Percentiles rank a stretch among this genome's conserved stretches.
phyloP scores from a whole-genome alignment of 768 basidiomycete species.

The Amyloporia xantha region DNA sequence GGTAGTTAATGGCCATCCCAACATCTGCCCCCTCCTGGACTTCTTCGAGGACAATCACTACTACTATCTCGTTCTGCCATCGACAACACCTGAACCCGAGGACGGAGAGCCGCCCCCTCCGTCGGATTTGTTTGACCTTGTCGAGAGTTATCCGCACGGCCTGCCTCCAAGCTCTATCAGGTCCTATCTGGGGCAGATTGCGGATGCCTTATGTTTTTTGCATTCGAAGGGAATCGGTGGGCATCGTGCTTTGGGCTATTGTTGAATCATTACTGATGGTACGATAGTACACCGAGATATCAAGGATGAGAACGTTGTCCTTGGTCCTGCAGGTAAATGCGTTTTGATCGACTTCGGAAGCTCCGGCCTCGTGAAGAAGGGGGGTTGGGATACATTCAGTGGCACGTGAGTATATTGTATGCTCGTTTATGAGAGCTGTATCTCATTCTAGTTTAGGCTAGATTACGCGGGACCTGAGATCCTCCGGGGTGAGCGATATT shows the following conservation, averaged over 20 bases:
- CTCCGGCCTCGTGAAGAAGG: constrained; percentile 75
- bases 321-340: constrained; percentile 74
- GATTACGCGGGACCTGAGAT: constrained; percentile 98
- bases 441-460: constrained; percentile 39
- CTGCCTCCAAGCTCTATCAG: constrained; percentile 68
- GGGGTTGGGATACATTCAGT: constrained; percentile 88
- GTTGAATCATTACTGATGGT: constrained; percentile 2
- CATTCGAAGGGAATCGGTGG: constrained; percentile 88
- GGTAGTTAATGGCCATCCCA: constrained; percentile 83
- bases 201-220: constrained; percentile 84
- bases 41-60: constrained; percentile 97
- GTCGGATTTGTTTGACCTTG: constrained; percentile 91
- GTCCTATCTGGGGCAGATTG: constrained; percentile 88
- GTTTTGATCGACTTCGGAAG: constrained; percentile 97
- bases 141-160: constrained; percentile 84
- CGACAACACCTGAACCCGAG: constrained; percentile 52
- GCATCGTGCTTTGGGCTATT: constrained; percentile 17
- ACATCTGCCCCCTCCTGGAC: constrained; percentile 89
- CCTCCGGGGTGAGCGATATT: constrained; percentile 87
- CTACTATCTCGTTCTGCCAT: constrained; percentile 90
- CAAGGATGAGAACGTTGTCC: constrained; percentile 94
- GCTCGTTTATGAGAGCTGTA: constrained; percentile 3
- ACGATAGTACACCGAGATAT: constrained; percentile 82
- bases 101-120: constrained; percentile 49
- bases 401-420: constrained; percentile 64